These are phyloP conservation scores for Cryphonectria japonica DNA, from an alignment of 2,329 filamentous ascomycete species.

Conservation along the genomic window DNA sequence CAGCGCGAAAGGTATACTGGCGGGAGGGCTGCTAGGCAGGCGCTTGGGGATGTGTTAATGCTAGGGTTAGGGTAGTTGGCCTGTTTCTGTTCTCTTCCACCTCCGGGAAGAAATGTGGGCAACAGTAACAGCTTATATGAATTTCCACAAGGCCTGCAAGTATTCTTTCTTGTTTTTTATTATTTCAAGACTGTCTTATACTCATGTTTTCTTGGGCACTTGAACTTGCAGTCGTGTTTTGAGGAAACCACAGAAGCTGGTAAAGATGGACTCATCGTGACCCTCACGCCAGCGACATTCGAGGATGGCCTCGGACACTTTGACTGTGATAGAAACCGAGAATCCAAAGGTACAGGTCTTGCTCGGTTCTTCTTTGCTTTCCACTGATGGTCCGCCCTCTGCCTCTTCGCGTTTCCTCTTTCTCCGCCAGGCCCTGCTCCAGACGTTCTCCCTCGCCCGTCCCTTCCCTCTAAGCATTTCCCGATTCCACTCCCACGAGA, in stretches of 20 bases:
- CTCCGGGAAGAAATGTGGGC: not conserved
- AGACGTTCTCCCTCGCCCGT: constrained; percentile 72
- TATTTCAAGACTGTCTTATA: not conserved
- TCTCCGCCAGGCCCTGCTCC: constrained; percentile 74
- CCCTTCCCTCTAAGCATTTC: constrained; percentile 60
- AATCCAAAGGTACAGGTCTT: constrained; percentile 60
- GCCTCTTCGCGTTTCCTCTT: constrained; percentile 49
- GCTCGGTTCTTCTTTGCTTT: constrained; percentile 32
- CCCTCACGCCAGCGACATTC: constrained; percentile 76
- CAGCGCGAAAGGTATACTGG: not conserved
- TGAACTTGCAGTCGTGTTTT: constrained; percentile 53
- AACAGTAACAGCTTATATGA: no score
- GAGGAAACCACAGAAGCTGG: constrained; percentile 85
- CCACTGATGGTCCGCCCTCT: constrained; percentile 22
- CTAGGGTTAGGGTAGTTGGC: constrained; percentile 1
- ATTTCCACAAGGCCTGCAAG: not conserved
- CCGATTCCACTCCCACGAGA: constrained; percentile 66
- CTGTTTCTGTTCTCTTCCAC: no score
- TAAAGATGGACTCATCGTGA: constrained; percentile 72
- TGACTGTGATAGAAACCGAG: constrained; percentile 52
- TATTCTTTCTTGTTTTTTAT: no score
- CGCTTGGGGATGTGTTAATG: not conserved
- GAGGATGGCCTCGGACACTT: constrained; percentile 48
- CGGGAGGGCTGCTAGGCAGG: not conserved
- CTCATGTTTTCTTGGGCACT: not conserved